Evolutionary conservation across 129 eudicot genomes (phyloP), one percentile per base, ranked within the genome.

Genomic region (Smallanthus sonchifolius): DNA sequence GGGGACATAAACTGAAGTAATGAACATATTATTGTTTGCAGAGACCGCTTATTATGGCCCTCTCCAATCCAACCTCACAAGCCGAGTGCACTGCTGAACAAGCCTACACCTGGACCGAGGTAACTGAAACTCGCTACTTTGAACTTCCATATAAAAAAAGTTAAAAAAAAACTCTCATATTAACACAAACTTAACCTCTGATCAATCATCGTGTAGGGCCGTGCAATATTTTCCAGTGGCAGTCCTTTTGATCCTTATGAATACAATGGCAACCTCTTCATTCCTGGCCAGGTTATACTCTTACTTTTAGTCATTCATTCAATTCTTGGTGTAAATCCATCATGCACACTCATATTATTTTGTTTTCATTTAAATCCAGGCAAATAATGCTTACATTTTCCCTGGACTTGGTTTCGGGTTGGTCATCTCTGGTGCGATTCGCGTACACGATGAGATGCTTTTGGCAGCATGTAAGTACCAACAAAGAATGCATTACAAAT

Each of bases 11-110:
- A 57, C 55, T 78, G 48, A 57, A 30, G 14, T 51, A 28, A 65
- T 7, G 19, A 24, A 45, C 60, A 8, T 60, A 74, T 44, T 13
- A 57, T 68, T 73, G 64, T 71, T 9, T 82, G 82, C 87, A 93
- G 98, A 93, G 59, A 86, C 98, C 98, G 55, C 89, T 93, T 52
- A 93, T 93, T 57, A 80, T 93, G 96, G 98, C 98, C 57, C 89
- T 93, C 28, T 93, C 98, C 43, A 93, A 93, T 36, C 98, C 96
- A 51, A 93, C 98, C 61, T 83, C 98, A 56, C 98, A 93, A 90
- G 83, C 98, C 4, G 98, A 93, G 79, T 93, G 96, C 87, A 93
- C 96, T 55, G 96, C 98, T 39, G 96, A 93, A 73, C 95, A 93
- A 86, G 98, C 98, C 52, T 93, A 93, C 85, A 86, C 87, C 20